phyloP scores from a whole-genome alignment of 2,329 filamentous ascomycete species.

The Exophiala calicioides region DNA sequence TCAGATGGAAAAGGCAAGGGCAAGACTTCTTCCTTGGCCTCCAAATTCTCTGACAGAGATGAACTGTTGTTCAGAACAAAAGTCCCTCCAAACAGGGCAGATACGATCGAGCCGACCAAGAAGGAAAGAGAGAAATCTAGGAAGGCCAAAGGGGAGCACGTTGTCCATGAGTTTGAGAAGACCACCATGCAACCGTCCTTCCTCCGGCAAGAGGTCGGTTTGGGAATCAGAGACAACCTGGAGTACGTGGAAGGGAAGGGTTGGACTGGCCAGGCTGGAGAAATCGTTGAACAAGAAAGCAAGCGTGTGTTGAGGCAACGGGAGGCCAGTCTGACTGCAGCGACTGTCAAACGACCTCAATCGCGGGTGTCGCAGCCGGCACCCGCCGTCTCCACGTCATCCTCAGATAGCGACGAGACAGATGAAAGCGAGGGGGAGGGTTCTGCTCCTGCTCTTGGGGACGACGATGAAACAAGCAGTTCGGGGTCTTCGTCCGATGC shows the following conservation, averaged over 20 bases:
- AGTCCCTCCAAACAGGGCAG: conserved; percentile 60
- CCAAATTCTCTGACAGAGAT: conserved; percentile 76
- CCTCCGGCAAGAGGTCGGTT: conserved; percentile 59
- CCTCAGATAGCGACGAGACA: conserved; percentile 36
- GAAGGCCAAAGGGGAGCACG: conserved; percentile 64
- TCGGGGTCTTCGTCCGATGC: conserved; percentile 31
- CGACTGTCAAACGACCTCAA: conserved; percentile 18
- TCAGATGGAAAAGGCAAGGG: conserved; percentile 47
- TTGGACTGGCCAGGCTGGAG: conserved; percentile 80
- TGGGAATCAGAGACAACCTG: conserved; percentile 50
- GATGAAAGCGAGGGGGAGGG: conserved; percentile 38
- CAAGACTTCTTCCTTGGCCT: conserved; percentile 60
- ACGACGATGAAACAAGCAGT: conserved; percentile 31
- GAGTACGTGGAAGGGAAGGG: conserved; percentile 82
- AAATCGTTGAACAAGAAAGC: conserved; percentile 62
- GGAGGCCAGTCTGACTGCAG: conserved; percentile 29
- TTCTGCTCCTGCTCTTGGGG: conserved; percentile 37
- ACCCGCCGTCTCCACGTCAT: conserved; percentile 32
- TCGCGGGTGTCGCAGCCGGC: background rate
- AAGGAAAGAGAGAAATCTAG: conserved; percentile 57
- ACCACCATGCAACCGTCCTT: conserved; percentile 81
- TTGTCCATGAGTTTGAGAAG: conserved; percentile 88
- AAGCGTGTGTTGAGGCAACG: conserved; percentile 16
- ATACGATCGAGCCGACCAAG: conserved; percentile 19
- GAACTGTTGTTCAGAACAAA: conserved; percentile 85